These are phyloP conservation scores for Hanseniaspora sp. DNA, from an alignment of 1,139 yeast genomes.

Conservation along the genomic window DNA sequence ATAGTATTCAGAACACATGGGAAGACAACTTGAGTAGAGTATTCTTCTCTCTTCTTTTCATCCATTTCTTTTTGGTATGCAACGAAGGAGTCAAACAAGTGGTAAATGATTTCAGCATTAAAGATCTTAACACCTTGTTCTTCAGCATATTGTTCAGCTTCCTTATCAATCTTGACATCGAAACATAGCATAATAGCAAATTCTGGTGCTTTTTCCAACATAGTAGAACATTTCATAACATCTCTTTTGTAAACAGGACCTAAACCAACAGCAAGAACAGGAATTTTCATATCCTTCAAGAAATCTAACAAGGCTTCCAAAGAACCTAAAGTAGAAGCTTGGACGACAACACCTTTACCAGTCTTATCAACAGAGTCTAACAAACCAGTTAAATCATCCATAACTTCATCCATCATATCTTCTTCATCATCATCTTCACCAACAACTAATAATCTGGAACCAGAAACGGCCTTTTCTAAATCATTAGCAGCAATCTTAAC, in stretches of 20 bases:
- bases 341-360: conserved; percentile 96
- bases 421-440: conserved; percentile 98
- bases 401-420: conserved; percentile 92
- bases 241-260: conserved; percentile 98
- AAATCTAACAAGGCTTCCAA: conserved; percentile 92
- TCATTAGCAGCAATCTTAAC: conserved; percentile 97
- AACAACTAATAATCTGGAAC: conserved; percentile 87
- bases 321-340: conserved; percentile 96
- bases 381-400: conserved; percentile 94
- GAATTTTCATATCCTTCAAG: conserved; percentile 96
- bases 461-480: conserved; percentile 96
- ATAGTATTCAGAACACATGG: conserved; percentile 91
- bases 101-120: conserved; percentile 93
- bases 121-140: conserved; percentile 86
- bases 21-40: conserved; percentile 78
- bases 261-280: conserved; percentile 94
- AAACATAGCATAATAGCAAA: conserved; percentile 94
- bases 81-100: conserved; percentile 86
- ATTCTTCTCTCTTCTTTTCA: conserved; percentile 83
- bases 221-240: conserved; percentile 92
- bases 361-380: conserved; percentile 88
- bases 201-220: conserved; percentile 95
- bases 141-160: conserved; percentile 93
- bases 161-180: conserved; percentile 93
- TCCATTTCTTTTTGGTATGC: conserved; percentile 80